Base-by-base conservation (phyloP, 2,329 filamentous ascomycete species). In the Hypoxylon sp. region DNA sequence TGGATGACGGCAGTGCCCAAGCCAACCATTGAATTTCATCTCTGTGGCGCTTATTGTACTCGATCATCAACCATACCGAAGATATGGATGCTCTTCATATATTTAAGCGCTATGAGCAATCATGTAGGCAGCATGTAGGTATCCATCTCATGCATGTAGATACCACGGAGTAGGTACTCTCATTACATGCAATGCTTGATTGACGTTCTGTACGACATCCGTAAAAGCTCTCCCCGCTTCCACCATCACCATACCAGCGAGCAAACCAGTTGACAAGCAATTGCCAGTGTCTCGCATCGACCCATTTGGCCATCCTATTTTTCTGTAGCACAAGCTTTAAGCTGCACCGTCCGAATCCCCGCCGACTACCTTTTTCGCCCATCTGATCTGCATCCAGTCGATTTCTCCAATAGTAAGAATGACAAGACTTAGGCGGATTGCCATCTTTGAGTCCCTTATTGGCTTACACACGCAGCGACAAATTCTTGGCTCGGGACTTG, bases 381-480 rank as follows among this genome's bases (percentile, higher is more conserved):
- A 73, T 52, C 54, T 48, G 42, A 78, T 69, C 37, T 77, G 63
- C 48, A 66, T 60, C 73, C 70, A 76, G 56, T 68, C 65, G 21
- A 72, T 61, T 59, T 77, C 73, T 29, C 66, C 69, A n/a, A 78
- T 75, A 17, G 58, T 60, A 2, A 77, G 56, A 59, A 78, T 63
- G 6, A 69, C 64, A 48, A 75, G 74, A 42, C 67, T 73, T 67
- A 76, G 74, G 7, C 77, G 74, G 19, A 72, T 67, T 24, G 66
- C 54, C 13, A 59, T 62, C 55, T 71, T 76, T 7, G 60, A 19
- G 21, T 76, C 76, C 57, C 55, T 75, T 42, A 65, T 69, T 6
- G 75, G 72, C 54, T 69, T 75, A 42, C 75, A 78, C 39, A 77
- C 29, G 56, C 76, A 77, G 56, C 74, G 69, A 55, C 75, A 77